These are phyloP conservation scores for Solanum chiquidenum DNA, from an alignment of 257 asterid genomes.

Conservation along the genomic window DNA sequence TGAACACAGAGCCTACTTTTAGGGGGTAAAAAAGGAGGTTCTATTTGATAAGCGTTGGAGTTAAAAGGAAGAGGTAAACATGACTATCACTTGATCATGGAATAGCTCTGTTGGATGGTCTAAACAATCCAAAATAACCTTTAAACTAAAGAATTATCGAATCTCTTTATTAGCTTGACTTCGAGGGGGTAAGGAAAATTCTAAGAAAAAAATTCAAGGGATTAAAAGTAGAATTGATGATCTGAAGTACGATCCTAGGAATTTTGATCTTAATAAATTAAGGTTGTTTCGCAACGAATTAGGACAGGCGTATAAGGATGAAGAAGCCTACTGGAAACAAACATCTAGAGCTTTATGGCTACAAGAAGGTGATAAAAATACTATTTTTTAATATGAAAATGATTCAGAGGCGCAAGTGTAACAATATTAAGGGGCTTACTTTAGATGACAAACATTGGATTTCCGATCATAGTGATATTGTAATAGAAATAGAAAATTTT, in stretches of 20 bases:
- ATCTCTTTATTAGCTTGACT: neutral
- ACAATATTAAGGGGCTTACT: neutral
- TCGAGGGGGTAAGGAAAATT: neutral
- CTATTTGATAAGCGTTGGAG: neutral
- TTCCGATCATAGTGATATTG: neutral
- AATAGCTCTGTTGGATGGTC: neutral
- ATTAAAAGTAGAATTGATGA: neutral
- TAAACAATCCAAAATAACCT: neutral
- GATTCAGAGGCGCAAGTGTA: neutral
- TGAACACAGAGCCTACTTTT: neutral
- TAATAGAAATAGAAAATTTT: neutral
- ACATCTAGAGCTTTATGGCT: neutral
- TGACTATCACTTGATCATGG: neutral
- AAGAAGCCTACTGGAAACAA: no score
- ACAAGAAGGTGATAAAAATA: neutral
- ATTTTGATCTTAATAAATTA: neutral
- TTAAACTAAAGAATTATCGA: no score
- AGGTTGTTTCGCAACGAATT: no score
- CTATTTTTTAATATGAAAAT: no score
- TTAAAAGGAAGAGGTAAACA: no score
- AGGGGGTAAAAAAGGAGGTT: neutral
- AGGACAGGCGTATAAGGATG: neutral
- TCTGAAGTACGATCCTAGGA: neutral
- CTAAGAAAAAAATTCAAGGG: neutral
- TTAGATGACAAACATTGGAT: neutral